These are phyloP conservation scores for Fusarium tuaranense DNA, from an alignment of 2,329 filamentous ascomycete genomes.

Conservation along the genomic window DNA sequence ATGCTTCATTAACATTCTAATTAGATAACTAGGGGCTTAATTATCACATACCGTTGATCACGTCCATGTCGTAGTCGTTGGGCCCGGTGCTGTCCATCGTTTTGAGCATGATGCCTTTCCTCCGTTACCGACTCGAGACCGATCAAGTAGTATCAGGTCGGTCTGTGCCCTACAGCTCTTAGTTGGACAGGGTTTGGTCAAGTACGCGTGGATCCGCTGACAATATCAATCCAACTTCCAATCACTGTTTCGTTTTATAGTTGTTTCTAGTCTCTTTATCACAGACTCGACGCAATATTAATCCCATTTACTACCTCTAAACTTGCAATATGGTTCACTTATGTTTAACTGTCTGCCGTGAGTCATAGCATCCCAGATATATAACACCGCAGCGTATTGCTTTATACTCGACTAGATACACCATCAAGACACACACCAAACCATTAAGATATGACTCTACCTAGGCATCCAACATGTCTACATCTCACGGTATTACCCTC, in stretches of 20 bases:
- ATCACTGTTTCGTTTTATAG: background rate
- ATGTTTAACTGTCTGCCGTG: background rate
- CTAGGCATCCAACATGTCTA: background rate
- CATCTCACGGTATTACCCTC: background rate
- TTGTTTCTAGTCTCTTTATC: background rate
- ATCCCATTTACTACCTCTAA: background rate
- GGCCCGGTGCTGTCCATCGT: background rate
- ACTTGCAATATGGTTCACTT: background rate
- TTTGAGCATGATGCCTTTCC: background rate
- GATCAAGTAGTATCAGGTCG: background rate
- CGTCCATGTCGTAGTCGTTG: background rate
- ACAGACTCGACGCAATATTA: background rate
- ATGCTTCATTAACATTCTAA: conserved; percentile 48
- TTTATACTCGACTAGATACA: background rate
- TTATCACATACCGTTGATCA: background rate
- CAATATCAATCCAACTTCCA: background rate
- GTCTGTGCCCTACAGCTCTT: background rate
- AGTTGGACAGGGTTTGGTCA: background rate
- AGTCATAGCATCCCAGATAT: background rate
- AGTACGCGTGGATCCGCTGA: background rate
- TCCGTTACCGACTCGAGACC: background rate
- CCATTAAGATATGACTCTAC: background rate
- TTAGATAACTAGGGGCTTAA: background rate
- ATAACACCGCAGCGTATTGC: background rate
- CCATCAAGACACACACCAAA: background rate